These are phyloP conservation scores for Pyrenula aspistea DNA, from an alignment of 495 filamentous ascomycete genomes.

Conservation along the genomic window DNA sequence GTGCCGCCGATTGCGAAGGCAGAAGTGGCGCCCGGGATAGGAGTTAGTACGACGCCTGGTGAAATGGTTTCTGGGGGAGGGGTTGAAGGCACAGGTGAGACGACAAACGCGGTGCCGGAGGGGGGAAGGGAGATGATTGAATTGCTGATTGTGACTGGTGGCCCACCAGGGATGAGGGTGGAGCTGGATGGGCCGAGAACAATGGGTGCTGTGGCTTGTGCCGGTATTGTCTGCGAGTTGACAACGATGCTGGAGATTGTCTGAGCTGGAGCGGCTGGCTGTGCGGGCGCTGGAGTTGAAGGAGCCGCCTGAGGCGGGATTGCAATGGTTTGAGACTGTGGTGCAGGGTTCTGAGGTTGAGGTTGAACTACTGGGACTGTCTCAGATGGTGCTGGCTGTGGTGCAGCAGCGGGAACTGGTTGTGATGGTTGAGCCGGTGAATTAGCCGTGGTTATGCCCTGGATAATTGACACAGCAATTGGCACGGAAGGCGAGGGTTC, in stretches of 20 bases:
- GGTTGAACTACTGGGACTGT: not conserved
- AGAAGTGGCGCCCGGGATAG: conserved; percentile 4
- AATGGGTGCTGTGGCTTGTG: not conserved
- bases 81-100: not conserved
- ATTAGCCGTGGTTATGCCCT: not conserved
- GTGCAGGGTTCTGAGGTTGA: not conserved
- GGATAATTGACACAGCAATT: not conserved
- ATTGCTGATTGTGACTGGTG: conserved; percentile 9
- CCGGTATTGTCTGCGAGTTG: not conserved
- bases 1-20: conserved; percentile 5
- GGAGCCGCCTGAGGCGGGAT: not conserved
- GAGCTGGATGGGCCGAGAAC: not conserved
- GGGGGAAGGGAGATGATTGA: conserved; percentile 5
- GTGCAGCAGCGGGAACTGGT: too few relatives aligned
- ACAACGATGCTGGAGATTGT: not conserved
- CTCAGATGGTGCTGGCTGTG: not conserved
- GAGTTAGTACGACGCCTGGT: conserved; percentile 1
- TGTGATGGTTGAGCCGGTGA: not conserved
- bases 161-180: conserved; percentile 9
- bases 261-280: not conserved
- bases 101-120: not conserved
- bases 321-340: not conserved
- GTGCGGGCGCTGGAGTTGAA: not conserved
- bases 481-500: not conserved
- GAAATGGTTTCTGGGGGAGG: not conserved